A percentile compares a stretch with the other conserved stretches of the same genome.
Evolutionary conservation across 176 grass and related monocot genomes (phyloP).

Genomic region (Pontederia paniculata): DNA sequence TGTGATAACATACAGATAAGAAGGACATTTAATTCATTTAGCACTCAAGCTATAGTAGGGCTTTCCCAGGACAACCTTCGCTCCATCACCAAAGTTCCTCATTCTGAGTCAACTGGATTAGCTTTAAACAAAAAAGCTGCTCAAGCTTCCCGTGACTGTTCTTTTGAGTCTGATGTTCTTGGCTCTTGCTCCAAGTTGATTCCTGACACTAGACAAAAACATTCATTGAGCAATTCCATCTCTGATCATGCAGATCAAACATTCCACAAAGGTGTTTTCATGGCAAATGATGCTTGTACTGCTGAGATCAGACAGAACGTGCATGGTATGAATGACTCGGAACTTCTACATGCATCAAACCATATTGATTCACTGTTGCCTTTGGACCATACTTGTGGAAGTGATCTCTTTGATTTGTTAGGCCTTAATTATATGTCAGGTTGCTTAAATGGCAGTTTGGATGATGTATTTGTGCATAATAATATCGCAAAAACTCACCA

Average conservation of each 20-base stretch:
- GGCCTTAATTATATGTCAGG: conserved; percentile 29
- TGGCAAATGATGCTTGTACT: conserved; percentile 25
- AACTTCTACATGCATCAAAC: conserved; percentile 1
- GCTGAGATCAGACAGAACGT: conserved; percentile 8
- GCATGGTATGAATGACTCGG: conserved; percentile 21
- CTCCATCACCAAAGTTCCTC: conserved; percentile 20
- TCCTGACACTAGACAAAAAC: conserved; percentile 19
- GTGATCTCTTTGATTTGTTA: conserved; percentile 56
- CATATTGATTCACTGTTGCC: conserved; percentile 25
- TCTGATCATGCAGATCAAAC: conserved; percentile 19
- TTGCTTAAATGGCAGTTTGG: conserved; percentile 25
- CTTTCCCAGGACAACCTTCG: conserved; percentile 23
- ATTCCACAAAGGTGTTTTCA: conserved; percentile 2
- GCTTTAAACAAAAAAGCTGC: conserved; percentile 28
- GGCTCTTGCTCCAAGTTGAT: conserved; percentile 29
- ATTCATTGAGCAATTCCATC: conserved; percentile 24
- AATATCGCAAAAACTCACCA: conserved; percentile 23
- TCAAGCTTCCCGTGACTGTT: conserved; percentile 18
- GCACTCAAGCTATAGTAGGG: conserved; percentile 10
- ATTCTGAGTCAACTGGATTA: conserved; percentile 20
- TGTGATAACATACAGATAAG: conserved; percentile 20
- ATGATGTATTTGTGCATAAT: conserved; percentile 34
- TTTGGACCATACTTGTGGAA: conserved; percentile 29
- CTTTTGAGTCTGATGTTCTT: conserved; percentile 22
- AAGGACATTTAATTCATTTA: conserved; percentile 19